Base-by-base conservation (phyloP, 2,329 filamentous ascomycete genomes). In the Metarhizium humberi region DNA sequence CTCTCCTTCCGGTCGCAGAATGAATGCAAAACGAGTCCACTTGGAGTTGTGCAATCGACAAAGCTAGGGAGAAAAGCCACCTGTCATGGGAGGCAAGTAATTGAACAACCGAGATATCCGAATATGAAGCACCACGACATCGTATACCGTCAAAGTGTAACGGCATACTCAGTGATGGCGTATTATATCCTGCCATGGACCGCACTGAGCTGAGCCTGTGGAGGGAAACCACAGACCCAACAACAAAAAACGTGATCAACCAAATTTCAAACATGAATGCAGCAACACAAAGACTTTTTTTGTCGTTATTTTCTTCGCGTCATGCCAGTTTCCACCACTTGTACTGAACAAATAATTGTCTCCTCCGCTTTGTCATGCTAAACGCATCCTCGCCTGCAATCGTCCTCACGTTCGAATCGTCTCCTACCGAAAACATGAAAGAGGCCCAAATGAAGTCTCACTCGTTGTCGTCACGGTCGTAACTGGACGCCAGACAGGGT, bases 401-500 rank as follows among this genome's bases (percentile, higher is more conserved):
- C 11, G 32, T 50, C 45, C 29, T 36, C 45, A 49, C 46, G 30
- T 46, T 46, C 29, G 20, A 48, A 32, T 18, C 38, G n/a, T n/a
- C 34, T 42, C 30, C 18, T 16, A 36, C 50, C 38, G 45, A 18
- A 51, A 48, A 50, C 51, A 36, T 18, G 51, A 48, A 29, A 32
- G 42, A 34, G 51, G 30, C 25, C 32, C 51, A n/a, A 14, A 47
- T 32, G n/a, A 38, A 52, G 40, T 18, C 29, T 55, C 34, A 34
- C 54, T 64, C 63, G 61, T 65, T 59, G 61, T 68, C 64, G 65
- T 66, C 66, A 63, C 60, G 60, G 63, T 69, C 68, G 59, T 68
- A 62, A 64, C 65, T 63, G 64, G 61, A 62, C 64, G 66, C 62
- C 64, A 65, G 67, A 69, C 66, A 67, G 66, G 65, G 64, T 65